Conservation (phyloP, 1,284 basidiomycete species). For the Polyporus tsugae region DNA sequence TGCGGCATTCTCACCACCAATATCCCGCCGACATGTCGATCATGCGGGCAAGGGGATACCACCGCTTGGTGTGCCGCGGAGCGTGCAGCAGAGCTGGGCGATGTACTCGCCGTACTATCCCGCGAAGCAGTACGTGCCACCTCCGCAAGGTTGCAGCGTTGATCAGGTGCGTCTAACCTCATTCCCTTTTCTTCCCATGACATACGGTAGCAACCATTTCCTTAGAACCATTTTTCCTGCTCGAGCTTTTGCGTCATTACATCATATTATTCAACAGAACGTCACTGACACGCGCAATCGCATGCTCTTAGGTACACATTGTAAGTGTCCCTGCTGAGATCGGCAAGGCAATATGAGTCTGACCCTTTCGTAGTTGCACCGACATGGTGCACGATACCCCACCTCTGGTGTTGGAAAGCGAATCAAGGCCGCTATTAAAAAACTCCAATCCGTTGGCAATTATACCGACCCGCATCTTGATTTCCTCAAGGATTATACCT, state of each 20-base stretch:
- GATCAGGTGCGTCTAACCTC: constrained; percentile 53
- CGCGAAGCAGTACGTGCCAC: constrained; percentile 53
- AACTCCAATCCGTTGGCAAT: constrained; percentile 55
- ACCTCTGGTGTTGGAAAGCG: constrained; percentile 56
- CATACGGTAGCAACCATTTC: neutral
- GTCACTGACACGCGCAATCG: neutral
- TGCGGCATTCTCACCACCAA: constrained; percentile 10
- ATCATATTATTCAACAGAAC: neutral
- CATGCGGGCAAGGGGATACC: neutral
- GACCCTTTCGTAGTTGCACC: constrained; percentile 66
- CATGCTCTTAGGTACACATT: constrained; percentile 9
- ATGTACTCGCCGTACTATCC: constrained; percentile 68
- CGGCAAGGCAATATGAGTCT: neutral
- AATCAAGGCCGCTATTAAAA: constrained; percentile 61
- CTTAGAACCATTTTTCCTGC: neutral
- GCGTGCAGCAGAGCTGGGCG: constrained; percentile 54
- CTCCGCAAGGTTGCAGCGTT: constrained; percentile 60
- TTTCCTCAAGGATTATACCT: constrained; percentile 71
- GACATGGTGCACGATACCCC: constrained; percentile 86
- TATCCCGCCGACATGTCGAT: neutral
- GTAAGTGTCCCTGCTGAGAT: neutral
- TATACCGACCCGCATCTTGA: constrained; percentile 58
- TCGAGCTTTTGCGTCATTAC: neutral
- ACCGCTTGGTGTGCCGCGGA: constrained; percentile 18
- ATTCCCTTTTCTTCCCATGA: neutral